Base-by-base conservation (phyloP, 208 protist species). In the Crithidia expoeki region DNA sequence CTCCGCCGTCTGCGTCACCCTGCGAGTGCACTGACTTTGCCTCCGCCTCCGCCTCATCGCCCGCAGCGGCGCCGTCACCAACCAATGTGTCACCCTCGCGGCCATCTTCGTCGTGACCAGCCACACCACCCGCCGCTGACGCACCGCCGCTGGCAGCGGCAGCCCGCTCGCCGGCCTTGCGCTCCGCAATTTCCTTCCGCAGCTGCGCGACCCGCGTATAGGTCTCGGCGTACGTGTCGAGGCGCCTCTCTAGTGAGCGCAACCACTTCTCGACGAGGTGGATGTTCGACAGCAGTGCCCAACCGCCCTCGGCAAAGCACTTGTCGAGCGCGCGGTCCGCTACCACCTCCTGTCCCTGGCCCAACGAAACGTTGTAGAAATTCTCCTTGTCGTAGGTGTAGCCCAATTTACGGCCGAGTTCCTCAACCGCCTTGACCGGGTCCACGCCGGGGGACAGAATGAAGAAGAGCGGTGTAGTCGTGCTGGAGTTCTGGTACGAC, bases 401-500 rank as follows among this genome's bases (percentile, higher is more conserved):
- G 28, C 97, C 98, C 28, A 98, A 64, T 76, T 98, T 97, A 52
- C 92, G 86, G 36, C 98, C 98, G 6, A 99, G 87, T 55, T 91
- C 84, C 74, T 99, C 97, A 32, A 98, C 88, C 49, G 94, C 82
- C 67, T 96, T 94, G 53, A 99, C 90, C 12, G 98, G 98, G 77
- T 99, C 98, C 27, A 99, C 97, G 84, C 98, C 98, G 53, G 98
- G 96, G 6, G 98, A 99, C 44, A 99, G 90, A 60, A 99, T 99
- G 84, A 99, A 99, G 94, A 99, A 99, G 28, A 99, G 84, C 38
- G 98, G 98, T 34, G 98, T 99, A 25, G 85, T 92, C 4, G 93
- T 88, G 55, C 84, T 94, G 16, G 96, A 95, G 76, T 99, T 98
- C 49, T 90, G 76, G 83, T 96, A 99, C 38, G 97, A 98, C 14